These are phyloP conservation scores for Echeveria elegans DNA, from an alignment of 164 flowering plant genomes.

Conservation along the genomic window DNA sequence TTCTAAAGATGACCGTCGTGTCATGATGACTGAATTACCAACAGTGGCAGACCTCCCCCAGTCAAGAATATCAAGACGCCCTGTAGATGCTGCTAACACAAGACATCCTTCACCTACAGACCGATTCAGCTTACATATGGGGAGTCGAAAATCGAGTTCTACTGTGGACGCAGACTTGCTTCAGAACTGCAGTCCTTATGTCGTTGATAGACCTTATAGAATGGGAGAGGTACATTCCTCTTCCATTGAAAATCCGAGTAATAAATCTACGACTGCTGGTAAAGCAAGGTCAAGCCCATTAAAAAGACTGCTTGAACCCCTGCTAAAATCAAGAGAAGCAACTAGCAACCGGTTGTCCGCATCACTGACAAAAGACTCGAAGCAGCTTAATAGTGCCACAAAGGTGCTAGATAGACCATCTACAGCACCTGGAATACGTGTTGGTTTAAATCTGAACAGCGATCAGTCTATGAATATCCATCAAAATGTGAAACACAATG, in stretches of 20 bases:
- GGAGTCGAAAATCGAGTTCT: conserved; percentile 18
- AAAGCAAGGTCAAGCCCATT: conserved; percentile 36
- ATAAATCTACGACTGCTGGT: conserved; percentile 9
- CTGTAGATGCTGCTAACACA: conserved; percentile 15
- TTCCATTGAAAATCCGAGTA: conserved; percentile 9
- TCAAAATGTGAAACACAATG: conserved; percentile 11
- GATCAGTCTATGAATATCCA: conserved; percentile 11
- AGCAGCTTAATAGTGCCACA: conserved; percentile 13
- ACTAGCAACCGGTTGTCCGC: conserved; percentile 10
- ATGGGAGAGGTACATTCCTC: conserved; percentile 15
- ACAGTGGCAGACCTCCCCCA: not conserved
- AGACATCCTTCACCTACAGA: conserved; percentile 33
- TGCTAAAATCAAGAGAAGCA: conserved; percentile 26
- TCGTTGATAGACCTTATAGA: conserved; percentile 12
- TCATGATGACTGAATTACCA: conserved; percentile 11
- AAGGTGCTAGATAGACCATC: conserved; percentile 16
- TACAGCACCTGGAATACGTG: conserved; percentile 15
- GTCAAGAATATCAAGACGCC: conserved; percentile 10
- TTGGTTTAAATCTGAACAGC: conserved; percentile 15
- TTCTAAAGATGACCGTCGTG: not conserved
- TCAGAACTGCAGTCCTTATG: conserved; percentile 7
- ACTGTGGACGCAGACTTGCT: conserved; percentile 13
- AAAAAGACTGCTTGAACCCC: conserved; percentile 37
- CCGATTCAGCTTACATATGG: conserved; percentile 22
- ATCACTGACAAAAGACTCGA: conserved; percentile 14